Evolutionary conservation across 2,329 filamentous ascomycete species (phyloP).

Genomic region (Colletotrichum camelliae): DNA sequence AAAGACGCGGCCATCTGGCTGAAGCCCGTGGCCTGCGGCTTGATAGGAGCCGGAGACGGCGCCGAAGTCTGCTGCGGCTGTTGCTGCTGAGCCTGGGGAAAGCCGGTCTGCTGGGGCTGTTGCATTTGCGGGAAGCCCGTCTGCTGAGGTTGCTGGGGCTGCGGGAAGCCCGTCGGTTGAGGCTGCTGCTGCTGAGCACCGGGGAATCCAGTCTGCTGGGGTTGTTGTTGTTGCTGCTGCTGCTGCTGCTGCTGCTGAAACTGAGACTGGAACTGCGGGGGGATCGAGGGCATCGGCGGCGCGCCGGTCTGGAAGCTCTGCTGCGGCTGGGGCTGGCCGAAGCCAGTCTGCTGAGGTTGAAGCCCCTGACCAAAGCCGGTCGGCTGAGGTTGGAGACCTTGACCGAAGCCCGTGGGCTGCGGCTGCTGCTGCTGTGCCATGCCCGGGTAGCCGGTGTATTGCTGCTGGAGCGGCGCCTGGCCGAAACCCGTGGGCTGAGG

Average conservation of each 20-base stretch:
- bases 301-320: conserved; percentile 66
- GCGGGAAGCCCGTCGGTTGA: conserved; percentile 50
- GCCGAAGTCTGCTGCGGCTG: conserved; percentile 53
- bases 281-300: conserved; percentile 65
- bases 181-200: conserved; percentile 51
- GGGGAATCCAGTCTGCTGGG: conserved; percentile 49
- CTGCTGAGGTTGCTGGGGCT: conserved; percentile 44
- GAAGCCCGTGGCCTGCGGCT: conserved; percentile 71
- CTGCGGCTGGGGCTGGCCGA: conserved; percentile 61
- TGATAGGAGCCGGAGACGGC: conserved; percentile 60
- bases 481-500: conserved; percentile 67
- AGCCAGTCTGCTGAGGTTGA: conserved; percentile 74
- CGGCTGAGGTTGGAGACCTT: conserved; percentile 51
- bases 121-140: conserved; percentile 50
- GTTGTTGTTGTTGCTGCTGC: conserved; percentile 44
- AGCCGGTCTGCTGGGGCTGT: conserved; percentile 47
- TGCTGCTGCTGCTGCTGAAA: conserved; percentile 58
- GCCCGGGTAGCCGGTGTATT: conserved; percentile 67
- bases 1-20: conserved; percentile 72
- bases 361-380: conserved; percentile 50
- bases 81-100: conserved; percentile 30
- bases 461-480: conserved; percentile 59
- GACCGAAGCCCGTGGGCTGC: conserved; percentile 68
- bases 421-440: conserved; percentile 61
- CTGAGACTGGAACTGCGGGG: conserved; percentile 65